A percentile compares a stretch with the other conserved stretches of the same genome.
Conservation (phyloP, 768 basidiomycete species). For the Tulasnella calospora region DNA sequence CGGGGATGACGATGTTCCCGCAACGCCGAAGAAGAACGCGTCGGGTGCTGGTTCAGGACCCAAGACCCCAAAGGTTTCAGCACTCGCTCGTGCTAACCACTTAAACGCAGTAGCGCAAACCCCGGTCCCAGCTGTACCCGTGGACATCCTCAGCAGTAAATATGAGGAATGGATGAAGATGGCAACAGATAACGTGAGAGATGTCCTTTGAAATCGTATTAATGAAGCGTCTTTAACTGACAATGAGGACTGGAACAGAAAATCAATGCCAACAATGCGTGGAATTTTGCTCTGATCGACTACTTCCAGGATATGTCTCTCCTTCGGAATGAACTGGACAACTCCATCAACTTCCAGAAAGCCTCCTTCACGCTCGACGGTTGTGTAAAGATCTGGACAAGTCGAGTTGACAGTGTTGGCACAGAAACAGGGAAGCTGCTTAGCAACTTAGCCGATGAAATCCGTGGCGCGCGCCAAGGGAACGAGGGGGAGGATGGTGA, state of each 20-base stretch:
- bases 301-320: constrained; percentile 99
- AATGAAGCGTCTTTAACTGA: not conserved
- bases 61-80: constrained; percentile 32
- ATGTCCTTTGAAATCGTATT: not conserved
- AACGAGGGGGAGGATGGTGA: constrained; percentile 58
- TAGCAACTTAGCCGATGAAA: constrained; percentile 74
- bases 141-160: constrained; percentile 86
- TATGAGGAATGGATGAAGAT: constrained; percentile 99
- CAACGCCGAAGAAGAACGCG: constrained; percentile 7
- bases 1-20: constrained; percentile 10
- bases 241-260: constrained; percentile 53
- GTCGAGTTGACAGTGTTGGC: constrained; percentile 92
- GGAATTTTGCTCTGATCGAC: constrained; percentile 97
- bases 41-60: constrained; percentile 20
- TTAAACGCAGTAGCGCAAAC: constrained; percentile 30
- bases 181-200: constrained; percentile 91
- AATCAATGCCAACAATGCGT: constrained; percentile 97
- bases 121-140: constrained; percentile 37
- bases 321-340: constrained; percentile 85
- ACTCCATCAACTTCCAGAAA: constrained; percentile 98
- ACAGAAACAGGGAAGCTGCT: constrained; percentile 95
- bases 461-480: constrained; percentile 45
- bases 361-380: constrained; percentile 96
- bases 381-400: constrained; percentile 99
- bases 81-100: constrained; percentile 31